These are phyloP conservation scores for Meyerozyma athensensis DNA, from an alignment of 1,139 yeast genomes.

Conservation along the genomic window DNA sequence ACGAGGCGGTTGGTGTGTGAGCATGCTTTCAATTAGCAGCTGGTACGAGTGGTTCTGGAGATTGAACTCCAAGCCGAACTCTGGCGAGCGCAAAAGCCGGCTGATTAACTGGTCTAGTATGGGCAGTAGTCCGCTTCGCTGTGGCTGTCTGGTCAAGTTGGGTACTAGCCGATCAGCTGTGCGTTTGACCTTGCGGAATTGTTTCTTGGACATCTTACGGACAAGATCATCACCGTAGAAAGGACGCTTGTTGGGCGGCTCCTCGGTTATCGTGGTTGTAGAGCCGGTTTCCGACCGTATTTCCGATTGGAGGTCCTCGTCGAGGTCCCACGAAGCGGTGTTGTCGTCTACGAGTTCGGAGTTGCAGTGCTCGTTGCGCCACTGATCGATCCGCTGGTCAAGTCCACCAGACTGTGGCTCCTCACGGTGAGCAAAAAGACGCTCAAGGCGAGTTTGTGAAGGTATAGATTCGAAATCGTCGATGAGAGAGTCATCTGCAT, in stretches of 20 bases:
- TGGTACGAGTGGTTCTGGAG: slow-evolving; percentile 9
- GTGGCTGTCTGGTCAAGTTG: not conserved
- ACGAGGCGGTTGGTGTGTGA: slow-evolving; percentile 3
- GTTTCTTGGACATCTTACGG: not conserved
- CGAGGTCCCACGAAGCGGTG: slow-evolving; percentile 44
- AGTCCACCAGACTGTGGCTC: slow-evolving; percentile 11
- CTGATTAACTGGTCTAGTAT: slow-evolving; percentile 12
- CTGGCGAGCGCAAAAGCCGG: slow-evolving; percentile 4
- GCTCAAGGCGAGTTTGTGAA: slow-evolving; percentile 13
- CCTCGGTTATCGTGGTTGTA: not conserved
- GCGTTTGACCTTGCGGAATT: not conserved
- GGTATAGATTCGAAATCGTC: slow-evolving; percentile 14
- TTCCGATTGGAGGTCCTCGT: slow-evolving; percentile 24
- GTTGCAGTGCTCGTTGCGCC: slow-evolving; percentile 12
- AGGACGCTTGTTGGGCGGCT: slow-evolving; percentile 11
- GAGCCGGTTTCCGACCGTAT: not conserved
- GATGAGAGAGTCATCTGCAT: slow-evolving; percentile 16
- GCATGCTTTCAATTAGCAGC: slow-evolving; percentile 6
- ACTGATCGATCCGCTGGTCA: slow-evolving; percentile 17
- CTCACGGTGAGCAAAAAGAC: slow-evolving; percentile 9
- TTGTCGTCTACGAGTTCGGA: slow-evolving; percentile 31
- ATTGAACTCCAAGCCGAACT: slow-evolving; percentile 6
- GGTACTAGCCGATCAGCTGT: not conserved
- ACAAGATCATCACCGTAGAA: slow-evolving; percentile 34
- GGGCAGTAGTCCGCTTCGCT: slow-evolving; percentile 4